Base-by-base conservation (phyloP, 2,329 filamentous ascomycete species). In the Fusarium gaditjirri region DNA sequence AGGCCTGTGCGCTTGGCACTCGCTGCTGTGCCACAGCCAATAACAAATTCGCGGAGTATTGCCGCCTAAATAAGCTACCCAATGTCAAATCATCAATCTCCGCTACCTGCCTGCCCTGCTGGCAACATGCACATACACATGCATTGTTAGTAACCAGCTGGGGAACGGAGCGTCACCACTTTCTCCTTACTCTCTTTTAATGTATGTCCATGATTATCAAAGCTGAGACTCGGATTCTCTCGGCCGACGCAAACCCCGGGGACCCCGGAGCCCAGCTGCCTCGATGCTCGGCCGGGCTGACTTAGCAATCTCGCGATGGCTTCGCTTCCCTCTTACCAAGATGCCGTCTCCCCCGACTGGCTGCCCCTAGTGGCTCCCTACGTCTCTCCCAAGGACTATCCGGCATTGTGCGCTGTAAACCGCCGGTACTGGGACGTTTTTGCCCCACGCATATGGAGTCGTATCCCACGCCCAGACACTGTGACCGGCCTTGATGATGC, bases 361-460 rank as follows among this genome's bases (percentile, higher is more conserved):
- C 80, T 89, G 21, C 77, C 77, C 35, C 69, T 89, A 8, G 84
- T 84, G 17, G 85, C 83, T 11, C 83, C 85, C 3, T 85, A 84
- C 70, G 70, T 88, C 50, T 73, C 78, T 5, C 71, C 81, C 44
- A 62, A 73, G 10, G 83, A 86, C 73, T 86, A 86, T 71, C 74
- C 80, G 29, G 77, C 78, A 12, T 83, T 89, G 46, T 88, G 86
- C 73, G 83, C 83, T 41, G 87, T 89, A 14, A 84, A 81, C 52
- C 78, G 73, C 43, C 83, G 80, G 14, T 88, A 87, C 72, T 84
- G 86, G 79, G 61, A 72, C 44, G 78, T 83, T 25, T 89, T 90
- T 74, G 84, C 84, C 8, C 86, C 86, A 25, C 83, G 81, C 8
- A 78, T 90, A 23, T 90, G 88, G 88, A 80, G 81, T 67, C 84